These are phyloP conservation scores for Dacryopinax primogenitus DNA, from an alignment of 768 basidiomycete genomes.

Conservation along the genomic window DNA sequence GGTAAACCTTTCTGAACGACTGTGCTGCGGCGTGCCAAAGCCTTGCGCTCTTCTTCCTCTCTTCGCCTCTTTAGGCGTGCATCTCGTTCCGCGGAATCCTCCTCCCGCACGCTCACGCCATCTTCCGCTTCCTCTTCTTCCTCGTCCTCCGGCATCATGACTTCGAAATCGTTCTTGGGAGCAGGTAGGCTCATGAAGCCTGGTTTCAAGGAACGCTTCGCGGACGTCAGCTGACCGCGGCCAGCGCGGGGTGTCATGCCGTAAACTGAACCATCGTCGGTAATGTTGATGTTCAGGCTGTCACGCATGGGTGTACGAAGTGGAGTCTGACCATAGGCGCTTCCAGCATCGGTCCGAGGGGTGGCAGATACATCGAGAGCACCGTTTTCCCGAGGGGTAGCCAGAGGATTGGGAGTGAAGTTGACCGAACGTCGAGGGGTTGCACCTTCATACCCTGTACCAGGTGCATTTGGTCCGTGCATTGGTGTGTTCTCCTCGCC, in stretches of 20 bases:
- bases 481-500: conserved; percentile 97
- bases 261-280: conserved; percentile 41
- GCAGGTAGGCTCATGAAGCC: conserved; percentile 76
- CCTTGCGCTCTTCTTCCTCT: conserved; percentile 67
- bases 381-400: conserved; percentile 50
- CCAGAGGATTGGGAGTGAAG: conserved; percentile 92
- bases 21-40: conserved; percentile 68
- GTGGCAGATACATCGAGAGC: conserved; percentile 29
- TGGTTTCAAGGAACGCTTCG: conserved; percentile 63
- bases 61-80: conserved; percentile 48
- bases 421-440: conserved; percentile 84
- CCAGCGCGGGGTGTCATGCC: conserved; percentile 69
- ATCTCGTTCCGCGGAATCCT: conserved; percentile 91
- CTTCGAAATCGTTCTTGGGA: conserved; percentile 95
- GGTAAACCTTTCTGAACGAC: conserved; percentile 74
- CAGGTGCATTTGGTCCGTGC: conserved; percentile 55
- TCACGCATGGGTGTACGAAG: conserved; percentile 92
- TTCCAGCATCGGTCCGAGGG: conserved; percentile 32
- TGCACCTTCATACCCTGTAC: conserved; percentile 88
- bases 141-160: conserved; percentile 82
- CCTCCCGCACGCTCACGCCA: conserved; percentile 38
- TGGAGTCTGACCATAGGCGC: conserved; percentile 52
- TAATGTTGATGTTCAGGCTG: conserved; percentile 74
- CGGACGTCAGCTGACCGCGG: conserved; percentile 44
- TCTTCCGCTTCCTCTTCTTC: conserved; percentile 35